Evolutionary conservation across 2,329 filamentous ascomycete species (phyloP), one percentile per base, ranked within the genome.

Genomic region (Fusarium robinianum): DNA sequence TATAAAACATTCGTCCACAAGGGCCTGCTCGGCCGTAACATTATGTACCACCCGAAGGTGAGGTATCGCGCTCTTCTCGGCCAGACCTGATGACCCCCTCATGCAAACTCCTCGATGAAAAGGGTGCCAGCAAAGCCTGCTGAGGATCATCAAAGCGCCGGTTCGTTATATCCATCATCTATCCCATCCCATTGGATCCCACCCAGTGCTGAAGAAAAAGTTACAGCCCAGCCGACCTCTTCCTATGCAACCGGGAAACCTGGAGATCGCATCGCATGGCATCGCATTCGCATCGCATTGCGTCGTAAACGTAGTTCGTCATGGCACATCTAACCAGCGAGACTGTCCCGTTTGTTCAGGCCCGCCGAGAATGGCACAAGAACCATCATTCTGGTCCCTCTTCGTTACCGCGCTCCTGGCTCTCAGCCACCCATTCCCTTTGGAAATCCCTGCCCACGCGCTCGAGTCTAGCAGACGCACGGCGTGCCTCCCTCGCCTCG

Each of bases 381-480:
- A 18, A n/a, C 36, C 22, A 35, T 64, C 48, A 66, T 32, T 63
- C 63, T 6, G 49, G 51, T 4, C 53, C 50, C 11, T 62, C 56
- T n/a, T 61, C 58, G 5, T 51, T 51, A 35, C 48, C 33, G 16
- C 54, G 51, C 12, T 63, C 63, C 26, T 59, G 46, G 29, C 46
- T 60, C 36, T 68, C 63, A 15, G 59, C 56, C 2, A 64, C 61
- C 77, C 79, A 82, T 47, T 76, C 73, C 17, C 67, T 66, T 60
- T 84, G 81, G 33, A 84, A 75, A 32, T 76, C 73, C 45, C 73
- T 67, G 2, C 76, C 81, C 3, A 82, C 67, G 38, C 71, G 71
- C 65, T 84, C 80, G 8, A 84, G 61, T 42, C 73, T 69, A 0
- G 71, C 72, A 1, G 76, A 76, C 1, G 79, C 78, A 31, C 75